A percentile compares a stretch with the other conserved stretches of the same genome.
Conservation (phyloP, 2,329 filamentous ascomycete genomes). For the Cercospora sp. region DNA sequence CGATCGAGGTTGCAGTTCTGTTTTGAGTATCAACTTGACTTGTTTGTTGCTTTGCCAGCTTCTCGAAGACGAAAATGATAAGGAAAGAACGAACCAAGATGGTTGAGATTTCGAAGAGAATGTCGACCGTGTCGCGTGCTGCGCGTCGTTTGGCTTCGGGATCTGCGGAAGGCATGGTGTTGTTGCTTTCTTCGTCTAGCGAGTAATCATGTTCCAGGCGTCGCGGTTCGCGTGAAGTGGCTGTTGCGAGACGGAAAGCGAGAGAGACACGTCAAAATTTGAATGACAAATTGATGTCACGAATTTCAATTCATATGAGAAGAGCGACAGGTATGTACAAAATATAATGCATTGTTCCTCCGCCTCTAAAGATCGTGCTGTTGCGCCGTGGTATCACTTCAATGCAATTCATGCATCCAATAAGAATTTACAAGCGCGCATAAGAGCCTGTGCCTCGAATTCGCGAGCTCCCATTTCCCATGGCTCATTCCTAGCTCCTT, state of each 20-base stretch:
- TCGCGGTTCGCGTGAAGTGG: neutral
- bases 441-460: neutral
- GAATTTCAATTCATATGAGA: neutral
- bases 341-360: neutral
- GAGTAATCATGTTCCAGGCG: neutral
- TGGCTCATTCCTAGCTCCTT: neutral
- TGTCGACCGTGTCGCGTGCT: slow-evolving; percentile 76
- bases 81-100: slow-evolving; percentile 68
- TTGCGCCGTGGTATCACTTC: slow-evolving; percentile 19
- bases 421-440: neutral
- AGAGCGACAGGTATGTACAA: neutral
- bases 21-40: neutral
- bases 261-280: neutral
- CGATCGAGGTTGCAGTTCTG: slow-evolving; percentile 94
- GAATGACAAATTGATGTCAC: neutral
- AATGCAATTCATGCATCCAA: neutral
- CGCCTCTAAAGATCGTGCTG: slow-evolving; percentile 12
- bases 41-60: neutral
- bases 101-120: slow-evolving; percentile 72
- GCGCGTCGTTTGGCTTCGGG: slow-evolving; percentile 69
- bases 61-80: too few species aligned
- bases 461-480: neutral
- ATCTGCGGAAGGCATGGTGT: slow-evolving; percentile 14
- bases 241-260: neutral
- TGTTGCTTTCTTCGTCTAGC: neutral